These are phyloP conservation scores for Starmerella lactis-condensi DNA, from an alignment of 805 yeast species.

Conservation along the genomic window DNA sequence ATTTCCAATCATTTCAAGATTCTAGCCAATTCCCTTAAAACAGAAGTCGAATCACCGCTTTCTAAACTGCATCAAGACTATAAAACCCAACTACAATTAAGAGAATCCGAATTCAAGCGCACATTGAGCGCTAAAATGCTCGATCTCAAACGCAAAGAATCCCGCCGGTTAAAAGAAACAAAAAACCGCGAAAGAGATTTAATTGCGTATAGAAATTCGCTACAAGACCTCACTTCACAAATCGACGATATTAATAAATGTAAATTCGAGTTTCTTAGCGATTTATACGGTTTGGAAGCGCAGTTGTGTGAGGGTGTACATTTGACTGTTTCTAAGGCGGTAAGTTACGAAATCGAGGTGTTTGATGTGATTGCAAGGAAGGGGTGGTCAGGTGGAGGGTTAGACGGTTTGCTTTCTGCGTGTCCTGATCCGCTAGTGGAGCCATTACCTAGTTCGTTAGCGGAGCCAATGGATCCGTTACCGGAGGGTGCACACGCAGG, in stretches of 20 bases:
- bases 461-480: too few relatives aligned
- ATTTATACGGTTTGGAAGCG: slow-evolving; percentile 43
- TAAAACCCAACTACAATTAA: slow-evolving; percentile 26
- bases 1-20: slow-evolving; percentile 63
- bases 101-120: slow-evolving; percentile 37
- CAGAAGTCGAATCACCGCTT: slow-evolving; percentile 40
- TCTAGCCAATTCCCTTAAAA: slow-evolving; percentile 37
- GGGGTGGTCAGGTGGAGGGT: slow-evolving; percentile 77
- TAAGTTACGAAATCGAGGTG: slow-evolving; percentile 64
- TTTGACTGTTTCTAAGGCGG: slow-evolving; percentile 39
- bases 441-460: too few relatives aligned
- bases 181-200: slow-evolving; percentile 46
- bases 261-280: slow-evolving; percentile 56
- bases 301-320: slow-evolving; percentile 40
- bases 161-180: slow-evolving; percentile 39
- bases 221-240: slow-evolving; percentile 49
- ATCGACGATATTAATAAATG: slow-evolving; percentile 61
- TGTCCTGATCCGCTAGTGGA: slow-evolving; percentile 49
- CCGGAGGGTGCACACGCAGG: too few relatives aligned
- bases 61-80: slow-evolving; percentile 29
- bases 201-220: slow-evolving; percentile 44
- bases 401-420: slow-evolving; percentile 45
- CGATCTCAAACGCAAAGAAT: slow-evolving; percentile 40
- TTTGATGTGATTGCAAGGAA: slow-evolving; percentile 65
- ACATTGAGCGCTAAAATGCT: slow-evolving; percentile 36